Evolutionary conservation across 306 rosid species (phyloP).

Genomic region (Quercus cerris): DNA sequence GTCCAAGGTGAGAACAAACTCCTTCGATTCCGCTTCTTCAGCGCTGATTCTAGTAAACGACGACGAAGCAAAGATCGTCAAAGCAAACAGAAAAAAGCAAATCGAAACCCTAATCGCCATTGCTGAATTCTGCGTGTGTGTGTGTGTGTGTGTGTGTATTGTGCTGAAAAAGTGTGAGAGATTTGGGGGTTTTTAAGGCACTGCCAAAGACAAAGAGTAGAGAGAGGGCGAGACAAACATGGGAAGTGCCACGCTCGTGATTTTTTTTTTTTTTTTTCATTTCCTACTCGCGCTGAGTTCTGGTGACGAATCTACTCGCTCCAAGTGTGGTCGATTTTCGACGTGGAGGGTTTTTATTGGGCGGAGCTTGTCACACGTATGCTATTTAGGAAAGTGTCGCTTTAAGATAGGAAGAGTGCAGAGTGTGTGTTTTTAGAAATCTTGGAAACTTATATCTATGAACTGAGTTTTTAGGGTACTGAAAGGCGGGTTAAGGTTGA

Average conservation of each 20-base stretch:
- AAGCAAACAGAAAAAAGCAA: conserved; percentile 18
- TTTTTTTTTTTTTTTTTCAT: neutral
- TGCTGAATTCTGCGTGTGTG: neutral
- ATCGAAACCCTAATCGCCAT: conserved; percentile 57
- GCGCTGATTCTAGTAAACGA: conserved; percentile 37
- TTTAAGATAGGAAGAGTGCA: neutral
- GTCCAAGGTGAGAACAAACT: conserved; percentile 79
- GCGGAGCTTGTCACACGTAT: conserved; percentile 27
- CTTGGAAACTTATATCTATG: no score
- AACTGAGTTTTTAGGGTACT: no score
- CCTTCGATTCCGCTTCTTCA: conserved; percentile 58
- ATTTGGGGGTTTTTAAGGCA: conserved; percentile 3
- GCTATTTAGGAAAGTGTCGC: neutral
- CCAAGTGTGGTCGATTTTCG: neutral
- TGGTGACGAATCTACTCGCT: neutral
- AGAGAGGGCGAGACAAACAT: conserved; percentile 19
- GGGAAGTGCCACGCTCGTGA: conserved; percentile 34
- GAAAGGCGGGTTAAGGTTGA: no score
- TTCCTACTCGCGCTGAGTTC: neutral
- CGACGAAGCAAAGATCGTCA: conserved; percentile 27
- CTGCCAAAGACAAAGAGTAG: neutral
- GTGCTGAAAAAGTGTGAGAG: neutral
- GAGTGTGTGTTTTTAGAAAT: neutral
- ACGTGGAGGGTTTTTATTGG: conserved; percentile 42
- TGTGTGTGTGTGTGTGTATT: neutral